Evolutionary conservation across 1,284 basidiomycete species (phyloP).

Genomic region (Phellinidium pouzarii): DNA sequence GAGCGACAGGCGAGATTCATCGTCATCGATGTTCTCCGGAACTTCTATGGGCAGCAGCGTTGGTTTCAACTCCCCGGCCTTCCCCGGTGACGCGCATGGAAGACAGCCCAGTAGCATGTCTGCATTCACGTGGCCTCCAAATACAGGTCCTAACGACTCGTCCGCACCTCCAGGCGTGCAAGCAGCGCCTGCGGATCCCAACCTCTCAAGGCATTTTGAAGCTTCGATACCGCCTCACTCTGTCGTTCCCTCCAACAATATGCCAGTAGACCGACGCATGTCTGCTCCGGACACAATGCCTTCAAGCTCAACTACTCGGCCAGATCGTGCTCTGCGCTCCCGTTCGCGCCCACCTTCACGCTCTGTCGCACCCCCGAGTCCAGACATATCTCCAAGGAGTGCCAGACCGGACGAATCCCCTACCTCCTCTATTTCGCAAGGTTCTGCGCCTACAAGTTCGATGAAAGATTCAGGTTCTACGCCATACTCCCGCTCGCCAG

Average conservation of each 20-base stretch:
- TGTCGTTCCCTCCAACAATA: conserved; percentile 54
- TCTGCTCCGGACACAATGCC: conserved; percentile 56
- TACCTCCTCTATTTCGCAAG: conserved; percentile 28
- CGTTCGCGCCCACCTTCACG: conserved; percentile 69
- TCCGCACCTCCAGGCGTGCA: conserved; percentile 33
- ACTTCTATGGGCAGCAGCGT: conserved; percentile 44
- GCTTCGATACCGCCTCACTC: conserved; percentile 30
- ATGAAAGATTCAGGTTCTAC: conserved; percentile 51
- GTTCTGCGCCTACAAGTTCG: conserved; percentile 21
- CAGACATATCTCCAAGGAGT: conserved; percentile 19
- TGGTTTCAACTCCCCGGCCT: conserved; percentile 44
- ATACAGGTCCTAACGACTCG: conserved; percentile 39
- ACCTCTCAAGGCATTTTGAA: conserved; percentile 33
- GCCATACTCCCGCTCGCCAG: conserved; percentile 90
- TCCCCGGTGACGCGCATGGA: conserved; percentile 58
- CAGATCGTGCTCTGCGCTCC: conserved; percentile 46
- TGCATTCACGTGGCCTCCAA: conserved; percentile 61
- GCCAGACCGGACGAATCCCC: conserved; percentile 7
- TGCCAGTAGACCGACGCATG: conserved; percentile 62
- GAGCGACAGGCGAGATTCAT: conserved; percentile 65
- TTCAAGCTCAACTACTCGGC: conserved; percentile 36
- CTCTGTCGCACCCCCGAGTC: conserved; percentile 18
- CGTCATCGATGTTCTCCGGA: conserved; percentile 60
- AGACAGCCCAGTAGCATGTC: conserved; percentile 55
- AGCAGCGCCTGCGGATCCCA: conserved; percentile 34